Conservation (phyloP, 192 early-diverging fungal species). For the Podila clonocystis region DNA sequence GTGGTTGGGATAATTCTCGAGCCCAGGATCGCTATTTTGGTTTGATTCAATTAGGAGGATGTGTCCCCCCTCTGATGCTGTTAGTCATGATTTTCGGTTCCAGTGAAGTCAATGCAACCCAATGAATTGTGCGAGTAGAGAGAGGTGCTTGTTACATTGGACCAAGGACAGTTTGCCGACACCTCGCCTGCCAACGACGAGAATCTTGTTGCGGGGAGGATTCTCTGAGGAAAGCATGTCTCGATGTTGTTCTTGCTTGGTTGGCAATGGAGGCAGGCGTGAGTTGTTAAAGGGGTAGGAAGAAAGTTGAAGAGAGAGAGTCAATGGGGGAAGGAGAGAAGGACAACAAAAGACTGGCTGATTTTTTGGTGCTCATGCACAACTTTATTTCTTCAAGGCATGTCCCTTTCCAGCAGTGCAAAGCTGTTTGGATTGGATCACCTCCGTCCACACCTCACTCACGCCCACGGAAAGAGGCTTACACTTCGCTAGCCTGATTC, state of each 20-base stretch:
- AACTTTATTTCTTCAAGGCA: no score
- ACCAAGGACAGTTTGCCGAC: conserved; percentile 61
- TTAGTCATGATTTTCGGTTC: background rate
- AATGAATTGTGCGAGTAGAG: background rate
- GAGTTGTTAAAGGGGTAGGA: background rate
- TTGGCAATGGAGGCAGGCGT: background rate
- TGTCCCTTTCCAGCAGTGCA: no score
- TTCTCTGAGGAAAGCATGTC: conserved; percentile 16
- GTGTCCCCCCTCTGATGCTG: no score
- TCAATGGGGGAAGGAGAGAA: background rate
- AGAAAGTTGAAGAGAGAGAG: background rate
- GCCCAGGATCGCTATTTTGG: conserved; percentile 40
- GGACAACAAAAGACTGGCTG: background rate
- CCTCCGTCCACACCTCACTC: no score
- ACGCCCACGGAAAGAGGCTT: no score
- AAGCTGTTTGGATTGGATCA: no score
- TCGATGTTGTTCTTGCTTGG: background rate
- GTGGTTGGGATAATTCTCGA: conserved; percentile 48
- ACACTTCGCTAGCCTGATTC: no score
- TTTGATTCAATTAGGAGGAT: conserved; percentile 1
- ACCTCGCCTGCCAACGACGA: conserved; percentile 62
- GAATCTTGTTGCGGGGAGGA: conserved; percentile 64
- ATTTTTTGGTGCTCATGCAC: no score
- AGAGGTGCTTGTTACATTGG: conserved; percentile 53
- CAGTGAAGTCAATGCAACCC: conserved; percentile 6